Conservation (phyloP, 2,329 filamentous ascomycete species). For the Scedosporium boydii region DNA sequence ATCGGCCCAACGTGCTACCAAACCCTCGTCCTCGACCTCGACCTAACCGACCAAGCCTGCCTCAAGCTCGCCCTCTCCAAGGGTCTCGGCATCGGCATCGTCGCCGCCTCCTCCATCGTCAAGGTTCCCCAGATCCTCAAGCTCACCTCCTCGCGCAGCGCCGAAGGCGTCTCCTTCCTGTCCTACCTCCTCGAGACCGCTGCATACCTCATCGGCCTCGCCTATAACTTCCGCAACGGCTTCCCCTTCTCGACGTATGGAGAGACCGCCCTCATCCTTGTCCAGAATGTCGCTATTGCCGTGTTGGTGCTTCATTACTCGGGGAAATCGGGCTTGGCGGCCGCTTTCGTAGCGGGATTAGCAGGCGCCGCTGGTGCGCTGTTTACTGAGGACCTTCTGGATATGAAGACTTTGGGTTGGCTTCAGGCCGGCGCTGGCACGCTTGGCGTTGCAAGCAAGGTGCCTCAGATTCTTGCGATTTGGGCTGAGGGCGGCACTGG, state of each 20-base stretch:
- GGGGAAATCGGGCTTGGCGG: conserved; percentile 57
- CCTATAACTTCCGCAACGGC: conserved; percentile 82
- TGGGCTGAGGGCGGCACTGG: conserved; percentile 81
- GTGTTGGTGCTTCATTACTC: conserved; percentile 79
- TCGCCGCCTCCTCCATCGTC: conserved; percentile 80
- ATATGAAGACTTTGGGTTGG: conserved; percentile 58
- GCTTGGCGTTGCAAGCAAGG: conserved; percentile 78
- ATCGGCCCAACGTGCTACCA: conserved; percentile 80
- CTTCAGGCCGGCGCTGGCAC: conserved; percentile 78
- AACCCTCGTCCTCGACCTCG: conserved; percentile 74
- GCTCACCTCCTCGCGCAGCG: conserved; percentile 69
- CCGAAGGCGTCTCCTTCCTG: conserved; percentile 77
- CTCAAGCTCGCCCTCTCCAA: conserved; percentile 87
- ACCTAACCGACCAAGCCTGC: conserved; percentile 67
- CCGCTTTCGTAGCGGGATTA: conserved; percentile 68
- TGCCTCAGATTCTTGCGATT: conserved; percentile 86
- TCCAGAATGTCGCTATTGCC: conserved; percentile 85
- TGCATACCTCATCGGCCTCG: conserved; percentile 78
- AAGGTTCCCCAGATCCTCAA: conserved; percentile 97
- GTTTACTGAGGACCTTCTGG: conserved; percentile 56
- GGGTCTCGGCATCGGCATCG: conserved; percentile 85
- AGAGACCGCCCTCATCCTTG: conserved; percentile 84
- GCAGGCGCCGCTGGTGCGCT: conserved; percentile 61
- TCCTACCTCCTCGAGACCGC: conserved; percentile 88
- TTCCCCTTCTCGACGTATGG: conserved; percentile 97